Conservation (phyloP, 768 basidiomycete genomes). For the Lactarius quietus region DNA sequence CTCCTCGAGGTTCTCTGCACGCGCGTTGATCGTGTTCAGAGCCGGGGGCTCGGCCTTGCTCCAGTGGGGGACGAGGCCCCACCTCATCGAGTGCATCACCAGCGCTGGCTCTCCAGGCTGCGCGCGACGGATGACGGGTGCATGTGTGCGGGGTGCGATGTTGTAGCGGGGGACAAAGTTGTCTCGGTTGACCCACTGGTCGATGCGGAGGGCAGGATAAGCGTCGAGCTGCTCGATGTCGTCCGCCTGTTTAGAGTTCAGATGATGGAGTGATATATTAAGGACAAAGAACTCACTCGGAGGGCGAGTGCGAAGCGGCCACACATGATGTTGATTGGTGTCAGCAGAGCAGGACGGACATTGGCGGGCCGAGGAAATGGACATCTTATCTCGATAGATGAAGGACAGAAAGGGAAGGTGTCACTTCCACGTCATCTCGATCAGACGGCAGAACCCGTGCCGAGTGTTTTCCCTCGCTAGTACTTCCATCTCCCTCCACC, state of each 20-base stretch:
- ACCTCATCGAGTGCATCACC: constrained; percentile 79
- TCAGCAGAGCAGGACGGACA: too few species aligned
- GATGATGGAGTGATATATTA: constrained; percentile 2
- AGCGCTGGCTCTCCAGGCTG: constrained; percentile 31
- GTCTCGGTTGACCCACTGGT: constrained; percentile 59
- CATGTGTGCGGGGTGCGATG: constrained; percentile 76
- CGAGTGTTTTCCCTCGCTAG: too few species aligned
- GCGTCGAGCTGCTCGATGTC: constrained; percentile 41
- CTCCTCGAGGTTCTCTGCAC: constrained; percentile 73
- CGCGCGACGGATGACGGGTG: constrained; percentile 62
- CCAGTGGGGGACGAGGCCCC: constrained; percentile 89
- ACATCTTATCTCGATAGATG: too few species aligned
- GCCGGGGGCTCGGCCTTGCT: constrained; percentile 67
- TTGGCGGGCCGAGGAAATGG: not conserved
- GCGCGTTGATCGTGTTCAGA: constrained; percentile 87
- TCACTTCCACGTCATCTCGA: too few species aligned
- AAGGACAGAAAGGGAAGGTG: constrained; percentile 3
- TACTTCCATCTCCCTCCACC: not conserved
- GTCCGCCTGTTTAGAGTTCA: constrained; percentile 9
- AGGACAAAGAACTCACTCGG: constrained; percentile 36
- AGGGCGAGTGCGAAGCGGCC: constrained; percentile 58
- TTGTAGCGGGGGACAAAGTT: constrained; percentile 68
- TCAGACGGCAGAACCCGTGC: too few species aligned
- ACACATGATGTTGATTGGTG: constrained; percentile 60
- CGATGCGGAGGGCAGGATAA: constrained; percentile 40